These are phyloP conservation scores for Candida sakaeoensis DNA, from an alignment of 805 yeast species.

Conservation along the genomic window DNA sequence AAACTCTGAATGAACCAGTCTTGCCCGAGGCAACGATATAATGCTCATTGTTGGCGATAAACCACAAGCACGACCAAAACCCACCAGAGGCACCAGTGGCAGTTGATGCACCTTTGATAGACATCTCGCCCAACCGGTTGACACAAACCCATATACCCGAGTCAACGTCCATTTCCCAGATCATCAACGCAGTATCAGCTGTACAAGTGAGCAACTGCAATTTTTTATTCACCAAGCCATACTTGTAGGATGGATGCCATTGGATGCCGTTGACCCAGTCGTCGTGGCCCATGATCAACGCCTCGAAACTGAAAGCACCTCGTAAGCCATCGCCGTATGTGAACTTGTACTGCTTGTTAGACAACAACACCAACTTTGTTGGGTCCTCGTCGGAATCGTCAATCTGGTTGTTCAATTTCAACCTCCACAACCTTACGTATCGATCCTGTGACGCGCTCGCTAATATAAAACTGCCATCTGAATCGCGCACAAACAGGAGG, in stretches of 20 bases:
- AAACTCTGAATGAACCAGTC: conserved; percentile 88
- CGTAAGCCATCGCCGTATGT: conserved; percentile 27
- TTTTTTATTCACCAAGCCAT: conserved; percentile 29
- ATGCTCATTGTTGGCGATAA: conserved; percentile 29
- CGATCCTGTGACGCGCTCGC: conserved; percentile 94
- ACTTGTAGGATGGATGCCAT: conserved; percentile 60
- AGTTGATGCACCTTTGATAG: conserved; percentile 95
- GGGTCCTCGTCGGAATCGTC: conserved; percentile 57
- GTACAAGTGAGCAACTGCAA: conserved; percentile 74
- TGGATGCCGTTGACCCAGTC: conserved; percentile 88
- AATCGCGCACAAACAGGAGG: conserved; percentile 53
- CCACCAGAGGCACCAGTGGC: conserved; percentile 92
- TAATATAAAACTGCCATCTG: conserved; percentile 52
- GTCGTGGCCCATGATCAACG: conserved; percentile 95
- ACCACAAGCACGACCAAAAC: conserved; percentile 69
- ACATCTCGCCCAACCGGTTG: conserved; percentile 82
- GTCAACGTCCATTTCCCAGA: conserved; percentile 84
- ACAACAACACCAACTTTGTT: conserved; percentile 49
- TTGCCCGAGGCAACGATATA: conserved; percentile 78
- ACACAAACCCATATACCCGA: conserved; percentile 90
- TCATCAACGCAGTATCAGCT: conserved; percentile 89
- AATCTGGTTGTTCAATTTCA: conserved; percentile 52
- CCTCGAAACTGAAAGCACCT: conserved; percentile 76
- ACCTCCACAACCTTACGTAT: conserved; percentile 86
- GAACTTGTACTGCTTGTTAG: conserved; percentile 72